phyloP scores from a whole-genome alignment of 2,329 filamentous ascomycete species.

The Colletotrichum sp. region DNA sequence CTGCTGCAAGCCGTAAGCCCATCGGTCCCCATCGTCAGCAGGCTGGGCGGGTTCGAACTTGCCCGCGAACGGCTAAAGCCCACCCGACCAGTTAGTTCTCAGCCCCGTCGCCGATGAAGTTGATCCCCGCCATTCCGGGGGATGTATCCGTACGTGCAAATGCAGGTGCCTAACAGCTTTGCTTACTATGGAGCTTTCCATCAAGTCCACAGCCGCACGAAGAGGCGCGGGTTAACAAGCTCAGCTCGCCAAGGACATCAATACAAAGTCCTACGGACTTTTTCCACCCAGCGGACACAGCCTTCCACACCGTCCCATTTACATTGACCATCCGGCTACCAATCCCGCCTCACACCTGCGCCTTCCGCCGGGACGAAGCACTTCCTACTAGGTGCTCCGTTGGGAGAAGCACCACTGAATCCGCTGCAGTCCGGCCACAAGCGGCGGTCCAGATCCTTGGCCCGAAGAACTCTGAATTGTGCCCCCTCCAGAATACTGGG shows the following conservation, averaged over 20 bases:
- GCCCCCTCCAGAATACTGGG: rapidly evolving
- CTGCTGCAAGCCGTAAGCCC: constrained; percentile 18
- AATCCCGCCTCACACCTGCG: neutral
- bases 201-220: neutral
- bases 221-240: neutral
- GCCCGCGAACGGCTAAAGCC: neutral
- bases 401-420: neutral
- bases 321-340: neutral
- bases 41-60: neutral
- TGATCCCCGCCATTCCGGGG: neutral
- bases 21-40: neutral
- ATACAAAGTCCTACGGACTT: neutral
- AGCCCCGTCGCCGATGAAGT: neutral
- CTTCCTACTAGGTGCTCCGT: neutral
- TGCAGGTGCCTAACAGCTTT: neutral
- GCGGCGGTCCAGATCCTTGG: neutral
- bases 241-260: neutral
- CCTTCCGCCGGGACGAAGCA: neutral
- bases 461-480: neutral
- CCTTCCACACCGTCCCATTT: neutral
- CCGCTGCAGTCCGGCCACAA: neutral
- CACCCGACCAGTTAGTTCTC: neutral
- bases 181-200: neutral
- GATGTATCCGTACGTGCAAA: neutral
- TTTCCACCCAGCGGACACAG: neutral